Evolutionary conservation across 2,329 filamentous ascomycete genomes (phyloP).

Genomic region (Colletotrichum gigasporum): DNA sequence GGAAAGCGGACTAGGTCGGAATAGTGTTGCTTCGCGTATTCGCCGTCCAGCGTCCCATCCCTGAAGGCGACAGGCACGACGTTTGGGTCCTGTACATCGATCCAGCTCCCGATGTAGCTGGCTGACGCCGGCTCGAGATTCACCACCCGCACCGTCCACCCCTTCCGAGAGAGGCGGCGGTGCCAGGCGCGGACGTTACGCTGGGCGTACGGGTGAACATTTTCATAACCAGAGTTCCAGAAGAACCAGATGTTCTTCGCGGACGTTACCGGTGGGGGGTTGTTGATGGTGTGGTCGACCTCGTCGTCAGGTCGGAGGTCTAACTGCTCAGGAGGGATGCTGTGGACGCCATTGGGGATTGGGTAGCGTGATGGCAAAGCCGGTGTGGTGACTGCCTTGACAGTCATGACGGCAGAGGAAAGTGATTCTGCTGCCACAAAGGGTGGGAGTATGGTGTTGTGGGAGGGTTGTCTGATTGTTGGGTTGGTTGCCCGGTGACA

Average conservation of each 20-base stretch:
- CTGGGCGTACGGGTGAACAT: conserved; percentile 47
- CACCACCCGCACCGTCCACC: conserved; percentile 52
- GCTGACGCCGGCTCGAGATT: conserved; percentile 37
- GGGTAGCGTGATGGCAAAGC: not conserved
- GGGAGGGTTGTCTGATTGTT: no score
- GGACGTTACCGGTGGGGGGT: conserved; percentile 42
- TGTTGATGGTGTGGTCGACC: conserved; percentile 39
- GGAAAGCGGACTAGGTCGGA: conserved; percentile 68
- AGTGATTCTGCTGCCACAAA: no score
- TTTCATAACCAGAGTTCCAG: conserved; percentile 49
- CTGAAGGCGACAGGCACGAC: not conserved
- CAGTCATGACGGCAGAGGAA: no score
- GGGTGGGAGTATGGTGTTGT: no score
- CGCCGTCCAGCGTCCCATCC: conserved; percentile 57
- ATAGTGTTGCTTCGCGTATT: conserved; percentile 61
- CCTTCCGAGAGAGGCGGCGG: conserved; percentile 40
- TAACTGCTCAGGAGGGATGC: conserved; percentile 22
- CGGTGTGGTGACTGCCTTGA: not conserved
- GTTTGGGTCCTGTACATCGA: not conserved
- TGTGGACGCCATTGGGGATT: not conserved
- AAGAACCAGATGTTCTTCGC: conserved; percentile 57
- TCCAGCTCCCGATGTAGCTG: conserved; percentile 3
- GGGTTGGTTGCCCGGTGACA: no score
- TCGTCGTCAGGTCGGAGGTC: conserved; percentile 43
- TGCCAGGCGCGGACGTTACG: conserved; percentile 54